These are phyloP conservation scores for Nissolia schottii DNA, from an alignment of 306 rosid genomes.

Conservation along the genomic window DNA sequence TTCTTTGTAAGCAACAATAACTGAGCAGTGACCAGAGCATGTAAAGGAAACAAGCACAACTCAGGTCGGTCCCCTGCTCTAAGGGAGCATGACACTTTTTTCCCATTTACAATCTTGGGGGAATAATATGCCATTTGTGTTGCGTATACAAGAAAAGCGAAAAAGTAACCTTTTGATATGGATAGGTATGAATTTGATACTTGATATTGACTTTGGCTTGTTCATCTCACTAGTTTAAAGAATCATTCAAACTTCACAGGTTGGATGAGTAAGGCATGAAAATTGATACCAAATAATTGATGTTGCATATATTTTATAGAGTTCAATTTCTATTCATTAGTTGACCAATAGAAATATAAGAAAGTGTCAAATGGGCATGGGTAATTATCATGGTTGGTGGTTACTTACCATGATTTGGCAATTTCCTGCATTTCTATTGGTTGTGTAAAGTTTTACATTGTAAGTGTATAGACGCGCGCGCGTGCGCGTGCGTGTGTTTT, in stretches of 20 bases:
- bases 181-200: slow-evolving; percentile 8
- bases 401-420: no score
- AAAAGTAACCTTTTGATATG: background rate
- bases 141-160: background rate
- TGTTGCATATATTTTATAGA: no score
- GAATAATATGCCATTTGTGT: background rate
- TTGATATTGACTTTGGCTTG: slow-evolving; percentile 1
- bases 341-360: no score
- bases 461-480: no score
- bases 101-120: background rate
- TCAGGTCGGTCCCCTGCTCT: background rate
- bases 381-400: no score
- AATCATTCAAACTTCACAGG: background rate
- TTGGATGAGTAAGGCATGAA: background rate
- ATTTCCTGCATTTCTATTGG: no score
- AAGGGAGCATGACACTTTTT: background rate
- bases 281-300: background rate
- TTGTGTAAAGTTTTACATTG: no score
- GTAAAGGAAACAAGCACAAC: background rate
- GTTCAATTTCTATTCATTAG: no score
- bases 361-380: no score
- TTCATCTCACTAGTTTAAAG: background rate
- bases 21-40: background rate
- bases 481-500: no score
- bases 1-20: background rate